Percentiles rank a stretch among this genome's conserved stretches.
Conservation (phyloP, 2,329 filamentous ascomycete genomes). For the Neonectria magnoliae region DNA sequence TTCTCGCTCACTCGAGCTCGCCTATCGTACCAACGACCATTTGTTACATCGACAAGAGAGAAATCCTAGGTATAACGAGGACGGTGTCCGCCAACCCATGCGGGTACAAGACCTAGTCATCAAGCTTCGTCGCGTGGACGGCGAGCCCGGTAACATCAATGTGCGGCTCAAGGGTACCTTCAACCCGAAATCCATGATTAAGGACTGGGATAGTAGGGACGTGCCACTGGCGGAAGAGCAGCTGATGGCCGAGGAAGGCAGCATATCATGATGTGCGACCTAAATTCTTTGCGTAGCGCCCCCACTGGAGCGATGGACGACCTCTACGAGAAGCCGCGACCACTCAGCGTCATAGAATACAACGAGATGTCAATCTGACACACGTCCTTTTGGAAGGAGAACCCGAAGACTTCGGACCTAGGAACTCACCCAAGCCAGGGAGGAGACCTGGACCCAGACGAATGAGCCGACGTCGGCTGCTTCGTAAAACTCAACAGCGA, state of each 20-base stretch:
- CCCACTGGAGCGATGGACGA: not conserved
- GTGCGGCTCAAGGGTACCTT: slow-evolving; percentile 39
- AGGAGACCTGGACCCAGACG: not conserved
- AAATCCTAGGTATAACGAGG: not conserved
- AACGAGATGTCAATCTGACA: not conserved
- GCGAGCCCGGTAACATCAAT: slow-evolving; percentile 30
- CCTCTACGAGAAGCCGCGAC: not conserved
- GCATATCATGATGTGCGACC: too few species aligned
- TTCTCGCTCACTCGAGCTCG: slow-evolving; percentile 37
- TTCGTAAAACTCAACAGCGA: not conserved
- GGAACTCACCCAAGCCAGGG: not conserved
- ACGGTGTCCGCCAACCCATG: slow-evolving; percentile 13
- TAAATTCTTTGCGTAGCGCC: not conserved
- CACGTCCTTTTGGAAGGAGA: not conserved
- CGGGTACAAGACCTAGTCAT: slow-evolving; percentile 27
- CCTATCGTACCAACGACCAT: slow-evolving; percentile 42
- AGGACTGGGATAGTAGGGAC: slow-evolving; percentile 25
- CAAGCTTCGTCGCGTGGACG: slow-evolving; percentile 36
- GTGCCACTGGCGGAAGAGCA: not conserved
- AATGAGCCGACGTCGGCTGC: not conserved
- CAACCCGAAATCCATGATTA: slow-evolving; percentile 33
- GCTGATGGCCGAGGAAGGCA: not conserved
- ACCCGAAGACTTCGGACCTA: not conserved
- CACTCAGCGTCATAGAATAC: not conserved
- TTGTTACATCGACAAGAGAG: slow-evolving; percentile 38